Percentiles rank a stretch among this genome's conserved stretches.
These are phyloP conservation scores for bread wheat (Triticum aestivum) DNA, from an alignment of 176 grass and related monocot genomes.

Conservation along the genomic window DNA sequence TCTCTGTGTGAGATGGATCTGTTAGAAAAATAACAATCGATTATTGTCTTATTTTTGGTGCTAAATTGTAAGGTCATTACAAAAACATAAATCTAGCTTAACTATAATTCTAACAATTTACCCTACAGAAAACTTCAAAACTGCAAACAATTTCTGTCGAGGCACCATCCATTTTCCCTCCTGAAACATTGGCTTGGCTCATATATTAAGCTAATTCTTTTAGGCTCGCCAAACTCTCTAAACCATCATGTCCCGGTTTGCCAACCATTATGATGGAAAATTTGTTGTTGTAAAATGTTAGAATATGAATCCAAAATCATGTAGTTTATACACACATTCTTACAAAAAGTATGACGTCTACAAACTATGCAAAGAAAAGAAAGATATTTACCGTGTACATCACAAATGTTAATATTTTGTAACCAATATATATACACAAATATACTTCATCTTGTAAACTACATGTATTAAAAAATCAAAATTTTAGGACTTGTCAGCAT, in stretches of 20 bases:
- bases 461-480: background rate
- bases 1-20: background rate
- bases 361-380: background rate
- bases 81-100: background rate
- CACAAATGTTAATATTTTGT: background rate
- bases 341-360: background rate
- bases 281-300: background rate
- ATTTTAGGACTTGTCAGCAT: too few species aligned
- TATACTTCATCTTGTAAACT: background rate
- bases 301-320: background rate
- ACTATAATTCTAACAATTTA: background rate
- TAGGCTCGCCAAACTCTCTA: too few species aligned
- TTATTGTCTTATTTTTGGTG: background rate
- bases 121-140: too few species aligned
- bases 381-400: background rate
- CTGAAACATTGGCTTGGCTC: background rate
- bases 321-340: background rate
- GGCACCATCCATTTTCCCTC: background rate
- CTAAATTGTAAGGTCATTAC: background rate
- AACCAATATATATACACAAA: background rate
- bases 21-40: background rate
- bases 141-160: too few species aligned
- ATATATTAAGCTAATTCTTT: background rate
- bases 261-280: too few species aligned
- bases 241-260: too few species aligned